These are phyloP conservation scores for Aspergillus arachidicola DNA, from an alignment of 2,329 filamentous ascomycete species.

Conservation along the genomic window DNA sequence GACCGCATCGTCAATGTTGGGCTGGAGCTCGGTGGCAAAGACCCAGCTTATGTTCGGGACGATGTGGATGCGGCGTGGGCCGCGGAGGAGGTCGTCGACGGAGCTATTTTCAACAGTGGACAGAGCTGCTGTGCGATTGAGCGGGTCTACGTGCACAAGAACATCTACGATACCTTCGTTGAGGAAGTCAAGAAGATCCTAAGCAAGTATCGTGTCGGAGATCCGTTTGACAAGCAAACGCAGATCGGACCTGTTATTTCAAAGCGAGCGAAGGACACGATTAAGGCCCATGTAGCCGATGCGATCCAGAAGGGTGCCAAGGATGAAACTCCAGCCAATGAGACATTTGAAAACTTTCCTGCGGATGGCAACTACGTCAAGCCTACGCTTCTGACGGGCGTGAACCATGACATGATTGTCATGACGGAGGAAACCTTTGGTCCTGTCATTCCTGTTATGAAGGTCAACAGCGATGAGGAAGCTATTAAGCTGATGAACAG, in stretches of 20 bases:
- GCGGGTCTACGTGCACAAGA: conserved; percentile 85
- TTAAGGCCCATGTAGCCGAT: conserved; percentile 78
- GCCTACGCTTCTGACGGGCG: conserved; percentile 78
- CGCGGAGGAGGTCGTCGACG: conserved; percentile 91
- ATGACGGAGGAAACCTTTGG: conserved; percentile 97
- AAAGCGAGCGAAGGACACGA: conserved; percentile 72
- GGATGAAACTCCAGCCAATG: conserved; percentile 80
- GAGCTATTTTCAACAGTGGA: conserved; percentile 97
- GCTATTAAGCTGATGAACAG: conserved; percentile 89
- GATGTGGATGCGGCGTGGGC: conserved; percentile 91
- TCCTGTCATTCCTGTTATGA: conserved; percentile 87
- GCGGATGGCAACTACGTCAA: conserved; percentile 84
- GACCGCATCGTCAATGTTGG: conserved; percentile 84
- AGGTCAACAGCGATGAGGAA: conserved; percentile 78
- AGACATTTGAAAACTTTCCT: conserved; percentile 72
- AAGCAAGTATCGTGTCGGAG: conserved; percentile 80
- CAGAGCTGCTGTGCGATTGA: conserved; percentile 96
- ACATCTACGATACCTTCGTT: conserved; percentile 81
- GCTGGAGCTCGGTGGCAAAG: conserved; percentile 91
- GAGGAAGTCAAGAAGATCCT: conserved; percentile 78
- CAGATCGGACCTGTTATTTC: conserved; percentile 90
- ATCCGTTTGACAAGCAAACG: conserved; percentile 76
- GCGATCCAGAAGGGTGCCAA: conserved; percentile 81
- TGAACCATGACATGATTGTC: conserved; percentile 79
- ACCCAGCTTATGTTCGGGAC: conserved; percentile 82